Evolutionary conservation across 345 rosid genomes (phyloP), one percentile per base, ranked within the genome.

Genomic region (Reutealis trisperma): DNA sequence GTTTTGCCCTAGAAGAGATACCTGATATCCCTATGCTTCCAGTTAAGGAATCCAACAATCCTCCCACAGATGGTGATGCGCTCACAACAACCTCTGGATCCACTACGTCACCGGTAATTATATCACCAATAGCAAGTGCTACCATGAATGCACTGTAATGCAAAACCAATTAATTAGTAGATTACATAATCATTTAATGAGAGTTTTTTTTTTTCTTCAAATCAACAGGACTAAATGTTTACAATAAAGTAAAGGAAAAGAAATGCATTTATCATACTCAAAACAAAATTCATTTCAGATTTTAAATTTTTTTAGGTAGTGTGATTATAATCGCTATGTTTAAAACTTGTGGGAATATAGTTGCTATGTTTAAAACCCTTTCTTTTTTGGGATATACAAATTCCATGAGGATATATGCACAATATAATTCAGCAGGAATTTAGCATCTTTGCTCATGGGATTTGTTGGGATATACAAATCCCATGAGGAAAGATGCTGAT

Each of bases 31-130:
- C 99, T 70, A 93, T 91, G 82, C 96, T 93, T 62, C 99, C 98
- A 64, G 98, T 95, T 52, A 95, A 83, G n/a, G 99, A 93, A 85
- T 95, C 99, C 79, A 95, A 87, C 87, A 95, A 77, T 18, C 98
- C 98, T 32, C 96, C 99, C 60, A 93, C 98, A 3, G 94, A 90
- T 30, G 97, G 94, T 62, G 96, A 83, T 14, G 84, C 82, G 81
- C 76, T 89, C 44, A 85, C 93, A 78, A 93, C 85, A 82, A 93
- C 94, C 82, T 95, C 99, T 74, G 97, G 97, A 77, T 95, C 99
- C 3, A 83, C 83, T 15, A 82, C 78, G 81, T 95, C 99, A 47
- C 98, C 94, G 61, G 92, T 84, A 80, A 95, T 70, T 74, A 92
- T 74, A 75, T 95, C 99, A 71, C 93, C 96, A 79, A 95, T 83